Base-by-base conservation (phyloP, 306 rosid genomes). In the Arachis hypogaea region DNA sequence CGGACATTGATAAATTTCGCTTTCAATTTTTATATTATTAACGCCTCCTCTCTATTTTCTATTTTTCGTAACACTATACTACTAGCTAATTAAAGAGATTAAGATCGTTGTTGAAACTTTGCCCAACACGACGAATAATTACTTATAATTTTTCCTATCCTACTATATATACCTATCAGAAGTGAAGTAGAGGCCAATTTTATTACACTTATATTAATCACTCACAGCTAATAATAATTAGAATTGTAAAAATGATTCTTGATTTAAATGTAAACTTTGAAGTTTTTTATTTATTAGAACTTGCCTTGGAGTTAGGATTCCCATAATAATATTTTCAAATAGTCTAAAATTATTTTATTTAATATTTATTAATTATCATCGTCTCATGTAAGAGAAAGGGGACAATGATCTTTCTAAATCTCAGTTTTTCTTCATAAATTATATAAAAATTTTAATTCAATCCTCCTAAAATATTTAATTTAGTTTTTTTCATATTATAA, bases 211-310 rank as follows among this genome's bases (percentile, higher is more conserved):
- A 14, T 14, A 14, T 14, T 5, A 43, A 1, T 43, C 5, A 63
- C 64, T 72, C 68, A 33, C 38, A 33, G 38, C 38, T 33, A 33
- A 57, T 61, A 33, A 57, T 61, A 72, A 72, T 67, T 67, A 62
- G 43, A 61, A 69, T 49, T 11, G 55, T 49, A 11, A 47, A 47
- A 47, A 47, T 47, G 10, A 47, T 9, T 47, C n/a, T 62, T 76
- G 58, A 66, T 38, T 60, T 41, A 18, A 36, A 49, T 64, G 57
- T 49, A 72, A 64, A 38, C 11, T 55, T 65, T 38, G 29, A 51
- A 44, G 58, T 47, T 3, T 58, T 66, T 66, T 72, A 33, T 33
- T 51, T 59, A 14, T 14, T n/a, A 66, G 56, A n/a, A 78, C 47
- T 64, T 52, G 9, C 11, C 40, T 75, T 66, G 3, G 38, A 33